Conservation (phyloP, 2,329 filamentous ascomycete species). For the Claviceps africana region DNA sequence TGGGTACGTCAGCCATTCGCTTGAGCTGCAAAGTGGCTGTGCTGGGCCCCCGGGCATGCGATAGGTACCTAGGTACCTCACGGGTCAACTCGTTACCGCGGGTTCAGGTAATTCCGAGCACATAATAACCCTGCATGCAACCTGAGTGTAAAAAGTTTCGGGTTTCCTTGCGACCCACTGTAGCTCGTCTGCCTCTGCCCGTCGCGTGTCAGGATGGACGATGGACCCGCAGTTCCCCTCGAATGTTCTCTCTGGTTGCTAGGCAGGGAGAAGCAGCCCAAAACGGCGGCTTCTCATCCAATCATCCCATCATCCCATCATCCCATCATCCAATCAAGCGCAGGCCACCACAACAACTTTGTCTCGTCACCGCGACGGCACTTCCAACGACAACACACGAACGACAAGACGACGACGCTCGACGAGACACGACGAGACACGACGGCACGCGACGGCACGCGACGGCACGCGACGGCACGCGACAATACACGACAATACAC, state of each 20-base stretch:
- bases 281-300: not conserved
- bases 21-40: not conserved
- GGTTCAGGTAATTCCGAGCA: no score
- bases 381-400: no score
- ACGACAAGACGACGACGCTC: not conserved
- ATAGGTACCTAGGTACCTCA: no score
- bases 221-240: not conserved
- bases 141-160: no score
- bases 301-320: conserved; percentile 7
- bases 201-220: no score
- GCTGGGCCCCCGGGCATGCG: no score
- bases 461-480: no score
- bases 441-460: not conserved
- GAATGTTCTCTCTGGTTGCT: conserved; percentile 6
- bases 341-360: conserved; percentile 7
- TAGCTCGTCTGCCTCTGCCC: no score
- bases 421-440: not conserved
- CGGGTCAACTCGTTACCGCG: no score
- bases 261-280: conserved; percentile 3
- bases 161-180: no score
- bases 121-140: no score
- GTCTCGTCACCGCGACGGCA: not conserved
- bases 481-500: not conserved
- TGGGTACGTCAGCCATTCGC: not conserved
- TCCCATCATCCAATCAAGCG: conserved; percentile 8